phyloP scores from a whole-genome alignment of 495 filamentous ascomycete species.

The Xylaria venustula region DNA sequence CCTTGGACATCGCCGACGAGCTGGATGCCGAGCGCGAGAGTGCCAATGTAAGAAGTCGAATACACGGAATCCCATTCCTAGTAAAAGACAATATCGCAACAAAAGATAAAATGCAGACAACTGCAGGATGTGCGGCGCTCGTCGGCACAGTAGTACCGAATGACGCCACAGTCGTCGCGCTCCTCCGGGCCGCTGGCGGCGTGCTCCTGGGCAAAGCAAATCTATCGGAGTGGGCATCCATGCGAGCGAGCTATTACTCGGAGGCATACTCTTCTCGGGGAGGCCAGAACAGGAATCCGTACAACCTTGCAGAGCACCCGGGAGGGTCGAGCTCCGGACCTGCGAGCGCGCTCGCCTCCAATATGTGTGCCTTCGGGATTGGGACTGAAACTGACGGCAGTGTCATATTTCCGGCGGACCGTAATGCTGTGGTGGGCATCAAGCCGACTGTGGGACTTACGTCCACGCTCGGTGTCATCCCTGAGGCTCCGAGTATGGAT shows the following conservation, averaged over 20 bases:
- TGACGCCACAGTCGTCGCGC: constrained; percentile 61
- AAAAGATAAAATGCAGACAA: constrained; percentile 48
- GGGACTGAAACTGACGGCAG: constrained; percentile 77
- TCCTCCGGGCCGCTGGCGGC: constrained; percentile 63
- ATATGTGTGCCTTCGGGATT: constrained; percentile 59
- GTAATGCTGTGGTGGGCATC: constrained; percentile 64
- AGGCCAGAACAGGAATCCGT: constrained; percentile 63
- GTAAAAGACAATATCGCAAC: constrained; percentile 58
- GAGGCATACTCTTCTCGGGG: constrained; percentile 67
- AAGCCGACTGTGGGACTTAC: constrained; percentile 68
- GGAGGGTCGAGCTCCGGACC: constrained; percentile 65
- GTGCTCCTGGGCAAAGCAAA: constrained; percentile 68
- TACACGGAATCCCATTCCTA: constrained; percentile 73
- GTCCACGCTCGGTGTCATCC: constrained; percentile 62
- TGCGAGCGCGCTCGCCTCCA: constrained; percentile 60
- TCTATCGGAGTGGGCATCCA: constrained; percentile 67
- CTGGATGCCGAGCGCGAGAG: constrained; percentile 58
- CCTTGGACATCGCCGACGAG: constrained; percentile 46
- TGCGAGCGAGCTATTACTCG: constrained; percentile 33
- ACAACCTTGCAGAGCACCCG: constrained; percentile 69
- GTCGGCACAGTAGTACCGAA: constrained; percentile 63
- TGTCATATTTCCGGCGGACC: constrained; percentile 59
- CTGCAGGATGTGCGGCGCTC: constrained; percentile 50
- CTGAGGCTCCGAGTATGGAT: constrained; percentile 65
- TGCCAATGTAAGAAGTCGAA: constrained; percentile 55